phyloP scores from a whole-genome alignment of 202 grass and related monocot genomes.

The Panicum hallii region DNA sequence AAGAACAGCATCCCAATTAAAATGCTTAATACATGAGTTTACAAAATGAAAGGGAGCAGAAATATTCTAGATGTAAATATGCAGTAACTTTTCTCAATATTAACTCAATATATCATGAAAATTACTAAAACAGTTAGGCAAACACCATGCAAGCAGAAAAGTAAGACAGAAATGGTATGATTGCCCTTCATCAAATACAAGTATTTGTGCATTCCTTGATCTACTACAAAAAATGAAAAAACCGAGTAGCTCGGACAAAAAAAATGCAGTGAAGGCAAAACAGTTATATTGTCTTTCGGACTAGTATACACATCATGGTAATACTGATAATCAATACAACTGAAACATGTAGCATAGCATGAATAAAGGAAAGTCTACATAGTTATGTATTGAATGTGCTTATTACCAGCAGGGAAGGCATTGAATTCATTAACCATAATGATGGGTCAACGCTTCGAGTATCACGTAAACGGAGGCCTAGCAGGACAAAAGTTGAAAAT shows the following conservation, averaged over 20 bases:
- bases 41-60: neutral
- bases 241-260: slow-evolving; percentile 9
- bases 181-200: slow-evolving; percentile 26
- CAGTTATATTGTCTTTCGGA: neutral
- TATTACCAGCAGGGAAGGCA: slow-evolving; percentile 93
- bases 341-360: slow-evolving; percentile 6
- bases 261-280: slow-evolving; percentile 3
- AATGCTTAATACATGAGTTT: slow-evolving; percentile 8
- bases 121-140: slow-evolving; percentile 23
- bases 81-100: neutral
- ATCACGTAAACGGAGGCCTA: slow-evolving; percentile 92
- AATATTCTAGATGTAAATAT: slow-evolving; percentile 29
- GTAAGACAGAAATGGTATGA: neutral
- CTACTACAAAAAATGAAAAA: slow-evolving; percentile 24
- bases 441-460: slow-evolving; percentile 97
- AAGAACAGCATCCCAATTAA: slow-evolving; percentile 8
- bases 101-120: slow-evolving; percentile 18
- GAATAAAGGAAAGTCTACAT: slow-evolving; percentile 3
- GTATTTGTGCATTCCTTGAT: slow-evolving; percentile 27
- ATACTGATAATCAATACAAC: slow-evolving; percentile 25
- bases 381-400: neutral
- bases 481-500: slow-evolving; percentile 40
- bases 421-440: slow-evolving; percentile 95
- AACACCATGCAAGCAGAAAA: neutral
- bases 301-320: neutral